phyloP scores from a whole-genome alignment of 768 basidiomycete genomes.

The Sistotremastrum niveocremeum region DNA sequence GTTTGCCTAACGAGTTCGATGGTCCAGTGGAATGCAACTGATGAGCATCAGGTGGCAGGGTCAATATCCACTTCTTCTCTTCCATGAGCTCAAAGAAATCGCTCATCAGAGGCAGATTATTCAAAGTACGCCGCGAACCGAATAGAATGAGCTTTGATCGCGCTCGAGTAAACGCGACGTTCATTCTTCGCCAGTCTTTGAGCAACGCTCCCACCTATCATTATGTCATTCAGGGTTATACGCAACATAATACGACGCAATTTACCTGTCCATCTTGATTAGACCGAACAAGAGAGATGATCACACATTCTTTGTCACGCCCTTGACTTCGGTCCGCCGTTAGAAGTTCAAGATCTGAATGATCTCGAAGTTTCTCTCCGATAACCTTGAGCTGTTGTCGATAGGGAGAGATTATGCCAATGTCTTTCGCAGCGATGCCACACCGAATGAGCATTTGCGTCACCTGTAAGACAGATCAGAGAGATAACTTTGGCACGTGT shows the following conservation, averaged over 20 bases:
- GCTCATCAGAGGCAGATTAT: constrained; percentile 41
- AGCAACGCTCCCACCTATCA: constrained; percentile 78
- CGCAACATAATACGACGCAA: constrained; percentile 4
- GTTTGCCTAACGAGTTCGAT: not conserved
- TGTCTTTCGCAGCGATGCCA: constrained; percentile 55
- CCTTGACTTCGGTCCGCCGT: constrained; percentile 94
- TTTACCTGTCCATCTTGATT: constrained; percentile 66
- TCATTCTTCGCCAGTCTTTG: constrained; percentile 92
- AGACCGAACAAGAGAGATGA: constrained; percentile 86
- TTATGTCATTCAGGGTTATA: not conserved
- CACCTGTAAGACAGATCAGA: constrained; percentile 46
- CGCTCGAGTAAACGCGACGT: constrained; percentile 92
- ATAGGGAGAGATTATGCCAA: constrained; percentile 86
- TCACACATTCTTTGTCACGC: constrained; percentile 87
- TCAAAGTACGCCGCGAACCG: constrained; percentile 72
- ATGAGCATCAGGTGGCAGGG: constrained; percentile 42
- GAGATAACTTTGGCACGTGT: constrained; percentile 13
- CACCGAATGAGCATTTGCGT: constrained; percentile 47
- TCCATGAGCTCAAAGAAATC: constrained; percentile 76
- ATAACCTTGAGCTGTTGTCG: constrained; percentile 92
- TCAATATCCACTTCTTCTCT: constrained; percentile 53
- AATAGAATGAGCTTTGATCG: constrained; percentile 82
- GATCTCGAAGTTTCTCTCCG: constrained; percentile 42
- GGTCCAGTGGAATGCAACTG: constrained; percentile 23
- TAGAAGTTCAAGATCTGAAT: constrained; percentile 60